Evolutionary conservation across 352 stramenopile genomes (phyloP).

Genomic region (Pythium aristosporum): DNA sequence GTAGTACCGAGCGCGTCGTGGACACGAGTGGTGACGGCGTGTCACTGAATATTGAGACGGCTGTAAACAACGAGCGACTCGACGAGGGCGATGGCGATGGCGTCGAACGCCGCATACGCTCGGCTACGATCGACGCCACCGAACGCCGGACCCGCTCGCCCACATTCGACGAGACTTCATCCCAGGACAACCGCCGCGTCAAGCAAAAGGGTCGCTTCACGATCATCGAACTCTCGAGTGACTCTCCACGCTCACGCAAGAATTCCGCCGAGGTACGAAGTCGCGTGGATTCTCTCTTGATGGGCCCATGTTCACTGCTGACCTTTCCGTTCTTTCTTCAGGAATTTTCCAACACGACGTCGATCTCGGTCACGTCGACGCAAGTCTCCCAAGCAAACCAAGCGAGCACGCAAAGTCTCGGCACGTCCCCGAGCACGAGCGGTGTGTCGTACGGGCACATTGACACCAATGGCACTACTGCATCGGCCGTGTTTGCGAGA

Average conservation of each 20-base stretch:
- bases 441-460: neutral
- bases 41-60: neutral
- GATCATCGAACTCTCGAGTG: conserved; percentile 75
- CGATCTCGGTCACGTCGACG: conserved; percentile 38
- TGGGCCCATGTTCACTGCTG: neutral
- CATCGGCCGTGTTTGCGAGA: conserved; percentile 16
- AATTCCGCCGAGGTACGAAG: conserved; percentile 50
- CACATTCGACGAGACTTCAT: conserved; percentile 21
- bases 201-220: conserved; percentile 83
- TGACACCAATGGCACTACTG: conserved; percentile 2
- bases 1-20: neutral
- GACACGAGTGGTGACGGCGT: conserved; percentile 1
- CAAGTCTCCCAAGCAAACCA: conserved; percentile 32
- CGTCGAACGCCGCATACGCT: conserved; percentile 3
- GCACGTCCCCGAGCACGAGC: conserved; percentile 10
- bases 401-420: conserved; percentile 19
- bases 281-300: conserved; percentile 8
- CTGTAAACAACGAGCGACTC: neutral
- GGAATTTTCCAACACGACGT: conserved; percentile 55
- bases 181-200: conserved; percentile 30
- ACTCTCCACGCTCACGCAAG: conserved; percentile 54
- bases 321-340: conserved; percentile 20
- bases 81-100: neutral
- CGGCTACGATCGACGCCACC: conserved; percentile 10
- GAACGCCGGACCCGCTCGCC: conserved; percentile 5